Evolutionary conservation across 192 early-diverging fungal species (phyloP).

Genomic region (Coemansia sp.): DNA sequence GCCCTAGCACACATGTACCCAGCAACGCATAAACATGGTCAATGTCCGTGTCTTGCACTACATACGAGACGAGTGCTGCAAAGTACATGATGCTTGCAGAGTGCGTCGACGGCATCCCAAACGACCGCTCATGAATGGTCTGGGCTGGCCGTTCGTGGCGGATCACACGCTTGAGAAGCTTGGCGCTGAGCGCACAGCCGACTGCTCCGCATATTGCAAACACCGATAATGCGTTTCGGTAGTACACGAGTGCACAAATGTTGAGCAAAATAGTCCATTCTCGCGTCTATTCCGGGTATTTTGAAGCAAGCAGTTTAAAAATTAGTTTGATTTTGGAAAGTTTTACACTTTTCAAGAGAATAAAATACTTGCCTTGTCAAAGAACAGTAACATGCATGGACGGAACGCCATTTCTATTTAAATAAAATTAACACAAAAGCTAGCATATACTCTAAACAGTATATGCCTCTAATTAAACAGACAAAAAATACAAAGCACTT

Average conservation of each 20-base stretch:
- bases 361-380: slow-evolving; percentile 21
- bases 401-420: neutral
- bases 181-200: slow-evolving; percentile 22
- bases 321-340: neutral
- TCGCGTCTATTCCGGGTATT: slow-evolving; percentile 21
- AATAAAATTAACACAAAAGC: neutral
- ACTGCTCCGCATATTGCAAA: slow-evolving; percentile 19
- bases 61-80: slow-evolving; percentile 11
- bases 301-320: neutral
- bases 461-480: no score
- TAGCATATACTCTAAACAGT: neutral
- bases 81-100: slow-evolving; percentile 36
- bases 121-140: slow-evolving; percentile 10
- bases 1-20: slow-evolving; percentile 1
- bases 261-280: slow-evolving; percentile 27
- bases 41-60: neutral
- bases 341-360: neutral
- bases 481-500: slow-evolving; percentile 4
- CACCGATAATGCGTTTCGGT: slow-evolving; percentile 24
- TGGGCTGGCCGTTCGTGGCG: slow-evolving; percentile 30
- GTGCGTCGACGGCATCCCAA: slow-evolving; percentile 52
- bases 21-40: neutral
- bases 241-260: slow-evolving; percentile 24
- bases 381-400: slow-evolving; percentile 3
- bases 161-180: slow-evolving; percentile 35